Base-by-base conservation (phyloP, 2,329 filamentous ascomycete species). In the Arthroderma sp. region DNA sequence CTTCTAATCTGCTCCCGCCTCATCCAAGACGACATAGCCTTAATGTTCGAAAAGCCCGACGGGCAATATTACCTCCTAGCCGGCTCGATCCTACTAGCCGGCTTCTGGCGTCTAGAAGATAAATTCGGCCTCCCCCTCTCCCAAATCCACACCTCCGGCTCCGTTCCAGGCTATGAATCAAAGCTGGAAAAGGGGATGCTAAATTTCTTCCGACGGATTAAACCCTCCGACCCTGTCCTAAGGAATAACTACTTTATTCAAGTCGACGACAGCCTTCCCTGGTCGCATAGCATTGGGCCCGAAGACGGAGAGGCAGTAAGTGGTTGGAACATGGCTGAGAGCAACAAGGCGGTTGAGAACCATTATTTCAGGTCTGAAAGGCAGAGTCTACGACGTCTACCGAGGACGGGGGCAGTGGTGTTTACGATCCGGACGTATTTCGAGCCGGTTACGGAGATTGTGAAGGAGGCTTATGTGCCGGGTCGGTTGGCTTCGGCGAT, bases 231-330 rank as follows among this genome's bases (percentile, higher is more conserved):
- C 38, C 73, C 78, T 0, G 74, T 83, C 27, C 54, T 78, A 15
- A 71, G 85, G 47, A 86, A 88, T 59, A 89, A 91, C 59, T 93
- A 91, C 64, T 93, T 93, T 66, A 74, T 93, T 50, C 86, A 93
- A 64, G 84, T 91, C 1, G 86, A 93, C 56, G 83, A 87, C 46
- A 64, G 73, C 4, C 68, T 94, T 1, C 69, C 82, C 0, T 93
- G 86, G 86, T 84, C 80, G 48, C 66, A 71, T 55, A 84, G 78
- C 54, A 88, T 93, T 52, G 86, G 86, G 0, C 54, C 65, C 10
- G 86, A 93, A 61, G 83, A 93, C 58, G 63, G 65, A 1, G 64
- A 68, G 0, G 68, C 69, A 0, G 74, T 80, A 1, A 80, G 78
- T 36, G 15, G 15, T 22, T 93, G 86, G 86, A 76, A 73, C 56